Conservation (phyloP, 2,329 filamentous ascomycete species). For the Fusarium annulatum region DNA sequence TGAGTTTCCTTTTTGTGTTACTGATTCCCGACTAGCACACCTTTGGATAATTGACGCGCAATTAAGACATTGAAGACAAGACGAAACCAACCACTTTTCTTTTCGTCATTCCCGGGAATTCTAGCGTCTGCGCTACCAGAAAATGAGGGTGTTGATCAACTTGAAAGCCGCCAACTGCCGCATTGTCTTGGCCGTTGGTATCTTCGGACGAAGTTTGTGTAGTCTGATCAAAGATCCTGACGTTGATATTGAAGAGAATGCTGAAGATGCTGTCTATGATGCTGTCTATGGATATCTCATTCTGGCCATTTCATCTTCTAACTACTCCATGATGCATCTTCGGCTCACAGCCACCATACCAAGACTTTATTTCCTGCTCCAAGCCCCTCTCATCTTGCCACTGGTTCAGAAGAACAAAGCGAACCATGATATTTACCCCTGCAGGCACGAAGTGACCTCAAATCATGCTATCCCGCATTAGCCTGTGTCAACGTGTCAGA, state of each 20-base stretch:
- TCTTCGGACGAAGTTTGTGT: neutral
- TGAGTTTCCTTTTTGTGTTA: constrained; percentile 17
- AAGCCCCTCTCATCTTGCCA: constrained; percentile 27
- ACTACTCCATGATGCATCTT: neutral
- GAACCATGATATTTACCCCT: constrained; percentile 3
- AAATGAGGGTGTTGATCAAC: constrained; percentile 1
- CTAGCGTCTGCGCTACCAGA: constrained; percentile 35
- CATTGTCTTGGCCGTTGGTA: neutral
- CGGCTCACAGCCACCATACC: neutral
- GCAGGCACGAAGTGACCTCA: constrained; percentile 13
- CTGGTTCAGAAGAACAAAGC: constrained; percentile 4
- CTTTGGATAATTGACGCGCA: constrained; percentile 23
- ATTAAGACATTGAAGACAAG: constrained; percentile 19
- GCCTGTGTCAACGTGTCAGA: constrained; percentile 18
- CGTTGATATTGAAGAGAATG: neutral
- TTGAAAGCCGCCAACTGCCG: constrained; percentile 4
- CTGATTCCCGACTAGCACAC: constrained; percentile 10
- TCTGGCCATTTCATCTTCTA: neutral
- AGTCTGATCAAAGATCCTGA: neutral
- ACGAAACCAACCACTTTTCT: constrained; percentile 25
- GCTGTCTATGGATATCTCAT: neutral
- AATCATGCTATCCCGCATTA: constrained; percentile 24
- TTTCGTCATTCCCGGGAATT: constrained; percentile 21
- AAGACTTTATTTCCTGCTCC: neutral
- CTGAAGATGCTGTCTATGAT: neutral